phyloP scores from a whole-genome alignment of 257 asterid species.

The Gentiana straminea region DNA sequence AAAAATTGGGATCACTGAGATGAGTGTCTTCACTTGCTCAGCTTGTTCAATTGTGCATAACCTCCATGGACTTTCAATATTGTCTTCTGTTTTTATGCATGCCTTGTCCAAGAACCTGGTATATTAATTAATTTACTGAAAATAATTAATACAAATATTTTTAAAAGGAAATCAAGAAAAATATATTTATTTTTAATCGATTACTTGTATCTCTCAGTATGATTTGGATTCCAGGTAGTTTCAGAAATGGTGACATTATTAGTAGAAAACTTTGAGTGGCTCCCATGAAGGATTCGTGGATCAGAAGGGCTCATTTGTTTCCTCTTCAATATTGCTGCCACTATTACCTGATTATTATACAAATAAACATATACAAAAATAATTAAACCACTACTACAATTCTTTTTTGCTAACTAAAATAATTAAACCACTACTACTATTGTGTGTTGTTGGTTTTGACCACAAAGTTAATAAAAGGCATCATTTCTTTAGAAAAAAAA shows the following conservation, averaged over 20 bases:
- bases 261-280: conserved; percentile 23
- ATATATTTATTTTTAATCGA: neutral
- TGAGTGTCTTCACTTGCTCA: conserved; percentile 61
- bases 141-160: too few relatives aligned
- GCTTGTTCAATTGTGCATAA: conserved; percentile 55
- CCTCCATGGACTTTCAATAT: conserved; percentile 45
- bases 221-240: conserved; percentile 24
- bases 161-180: too few relatives aligned
- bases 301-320: conserved; percentile 47
- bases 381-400: neutral
- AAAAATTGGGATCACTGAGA: conserved; percentile 66
- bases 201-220: conserved; percentile 61
- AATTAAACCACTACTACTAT: neutral
- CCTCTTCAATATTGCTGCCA: conserved; percentile 75
- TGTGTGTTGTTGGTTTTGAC: too few relatives aligned
- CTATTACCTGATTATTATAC: conserved; percentile 49
- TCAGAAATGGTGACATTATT: conserved; percentile 22
- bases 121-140: neutral
- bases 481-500: too few relatives aligned
- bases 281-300: conserved; percentile 54
- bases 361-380: neutral
- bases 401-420: neutral
- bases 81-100: conserved; percentile 43
- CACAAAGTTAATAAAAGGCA: too few relatives aligned
- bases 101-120: conserved; percentile 90